Percentiles rank a stretch among this genome's conserved stretches.
Evolutionary conservation across 2,329 filamentous ascomycete genomes (phyloP).

Genomic region (Xylariaceae sp.): DNA sequence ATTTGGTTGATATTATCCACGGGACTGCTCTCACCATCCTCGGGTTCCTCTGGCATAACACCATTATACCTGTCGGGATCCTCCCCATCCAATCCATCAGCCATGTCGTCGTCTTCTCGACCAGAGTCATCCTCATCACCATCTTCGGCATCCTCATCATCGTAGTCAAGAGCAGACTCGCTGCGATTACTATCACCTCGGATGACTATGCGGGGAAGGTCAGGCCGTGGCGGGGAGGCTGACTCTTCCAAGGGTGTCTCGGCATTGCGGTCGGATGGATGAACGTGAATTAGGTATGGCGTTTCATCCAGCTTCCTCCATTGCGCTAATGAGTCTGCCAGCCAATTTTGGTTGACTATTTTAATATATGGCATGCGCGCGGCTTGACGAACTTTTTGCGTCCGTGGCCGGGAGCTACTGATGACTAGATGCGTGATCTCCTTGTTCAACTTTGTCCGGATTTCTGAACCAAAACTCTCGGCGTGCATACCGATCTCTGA

Average conservation of each 20-base stretch:
- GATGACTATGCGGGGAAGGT: slow-evolving; percentile 33
- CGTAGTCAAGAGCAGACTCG: slow-evolving; percentile 10
- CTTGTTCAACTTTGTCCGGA: slow-evolving; percentile 52
- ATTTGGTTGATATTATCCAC: slow-evolving; percentile 26
- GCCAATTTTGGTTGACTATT: slow-evolving; percentile 90
- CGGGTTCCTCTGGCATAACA: slow-evolving; percentile 44
- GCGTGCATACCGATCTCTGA: slow-evolving; percentile 88
- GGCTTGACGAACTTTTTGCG: slow-evolving; percentile 86
- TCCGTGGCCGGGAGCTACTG: slow-evolving; percentile 67
- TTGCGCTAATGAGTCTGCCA: slow-evolving; percentile 75
- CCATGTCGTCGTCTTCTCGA: slow-evolving; percentile 30
- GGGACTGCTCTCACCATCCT: slow-evolving; percentile 34
- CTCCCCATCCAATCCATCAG: slow-evolving; percentile 31
- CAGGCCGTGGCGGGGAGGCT: slow-evolving; percentile 40
- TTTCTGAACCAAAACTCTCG: slow-evolving; percentile 73
- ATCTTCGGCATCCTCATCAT: slow-evolving; percentile 35
- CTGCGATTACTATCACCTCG: too few species aligned
- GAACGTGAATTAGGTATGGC: slow-evolving; percentile 72
- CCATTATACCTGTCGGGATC: slow-evolving; percentile 39
- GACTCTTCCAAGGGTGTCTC: slow-evolving; percentile 23
- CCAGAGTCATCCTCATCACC: slow-evolving; percentile 37
- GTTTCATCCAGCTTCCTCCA: slow-evolving; percentile 79
- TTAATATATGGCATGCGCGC: slow-evolving; percentile 75
- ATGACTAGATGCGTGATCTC: slow-evolving; percentile 73
- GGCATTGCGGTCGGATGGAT: slow-evolving; percentile 58